These are phyloP conservation scores for Spathaspora sp. DNA, from an alignment of 805 yeast genomes.

Conservation along the genomic window DNA sequence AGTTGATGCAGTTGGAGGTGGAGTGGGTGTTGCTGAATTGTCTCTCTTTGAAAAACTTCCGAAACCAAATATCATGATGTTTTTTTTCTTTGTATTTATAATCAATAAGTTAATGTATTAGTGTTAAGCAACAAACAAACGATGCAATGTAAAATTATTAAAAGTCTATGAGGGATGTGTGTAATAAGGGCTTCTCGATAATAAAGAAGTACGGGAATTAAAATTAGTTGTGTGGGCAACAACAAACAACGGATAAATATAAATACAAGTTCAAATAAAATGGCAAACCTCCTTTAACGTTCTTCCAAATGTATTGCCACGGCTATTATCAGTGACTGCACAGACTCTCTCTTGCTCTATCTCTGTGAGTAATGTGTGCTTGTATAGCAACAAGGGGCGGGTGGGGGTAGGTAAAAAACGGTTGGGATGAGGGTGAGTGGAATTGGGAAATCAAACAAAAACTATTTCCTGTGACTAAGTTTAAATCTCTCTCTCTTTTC, in stretches of 20 bases:
- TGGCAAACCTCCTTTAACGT: neutral
- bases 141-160: neutral
- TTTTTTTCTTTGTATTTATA: too few species aligned
- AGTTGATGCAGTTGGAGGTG: slow-evolving; percentile 4
- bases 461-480: too few species aligned
- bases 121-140: neutral
- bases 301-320: too few species aligned
- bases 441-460: neutral
- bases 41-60: slow-evolving; percentile 32
- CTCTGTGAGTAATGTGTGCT: neutral
- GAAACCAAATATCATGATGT: slow-evolving; percentile 31
- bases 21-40: slow-evolving; percentile 5
- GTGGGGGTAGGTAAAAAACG: too few species aligned
- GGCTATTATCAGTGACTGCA: too few species aligned
- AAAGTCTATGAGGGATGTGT: neutral
- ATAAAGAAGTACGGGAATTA: neutral
- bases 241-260: neutral
- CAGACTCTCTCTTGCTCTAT: too few species aligned
- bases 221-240: neutral
- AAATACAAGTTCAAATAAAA: too few species aligned
- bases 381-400: neutral
- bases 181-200: neutral
- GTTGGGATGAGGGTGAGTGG: too few species aligned
- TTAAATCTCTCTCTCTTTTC: too few species aligned
- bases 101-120: neutral